A percentile compares a stretch with the other conserved stretches of the same genome.
These are phyloP conservation scores for Pleoardoris graminearum DNA, from an alignment of 2,329 filamentous ascomycete genomes.

Conservation along the genomic window DNA sequence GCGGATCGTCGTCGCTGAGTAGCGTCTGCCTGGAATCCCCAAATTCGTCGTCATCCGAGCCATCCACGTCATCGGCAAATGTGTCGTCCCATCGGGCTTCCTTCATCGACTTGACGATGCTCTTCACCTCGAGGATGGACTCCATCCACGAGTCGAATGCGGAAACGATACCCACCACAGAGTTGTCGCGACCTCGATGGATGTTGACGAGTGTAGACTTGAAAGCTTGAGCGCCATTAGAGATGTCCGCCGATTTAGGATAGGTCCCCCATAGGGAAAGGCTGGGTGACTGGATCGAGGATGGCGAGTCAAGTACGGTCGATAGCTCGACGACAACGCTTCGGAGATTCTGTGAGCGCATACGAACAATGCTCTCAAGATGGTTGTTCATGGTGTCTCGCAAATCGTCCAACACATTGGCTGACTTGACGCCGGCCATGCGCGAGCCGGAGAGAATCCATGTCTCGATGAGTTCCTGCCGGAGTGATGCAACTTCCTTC, in stretches of 20 bases:
- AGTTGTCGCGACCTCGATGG: conserved; percentile 71
- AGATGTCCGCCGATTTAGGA: conserved; percentile 66
- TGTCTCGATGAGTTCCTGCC: conserved; percentile 70
- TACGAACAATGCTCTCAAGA: conserved; percentile 64
- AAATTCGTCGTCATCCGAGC: conserved; percentile 73
- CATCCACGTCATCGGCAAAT: conserved; percentile 71
- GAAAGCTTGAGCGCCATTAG: conserved; percentile 67
- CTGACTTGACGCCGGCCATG: conserved; percentile 67
- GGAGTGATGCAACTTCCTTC: conserved; percentile 68
- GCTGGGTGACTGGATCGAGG: conserved; percentile 46
- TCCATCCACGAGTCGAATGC: conserved; percentile 73
- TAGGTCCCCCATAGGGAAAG: conserved; percentile 69
- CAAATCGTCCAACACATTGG: conserved; percentile 69
- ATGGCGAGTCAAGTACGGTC: conserved; percentile 61
- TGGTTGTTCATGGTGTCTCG: conserved; percentile 70
- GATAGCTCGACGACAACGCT: conserved; percentile 68
- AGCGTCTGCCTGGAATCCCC: conserved; percentile 67
- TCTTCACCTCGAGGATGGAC: conserved; percentile 69
- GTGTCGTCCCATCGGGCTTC: conserved; percentile 77
- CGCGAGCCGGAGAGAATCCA: conserved; percentile 73
- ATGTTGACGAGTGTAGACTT: conserved; percentile 70
- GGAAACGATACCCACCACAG: conserved; percentile 64
- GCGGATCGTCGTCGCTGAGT: conserved; percentile 73
- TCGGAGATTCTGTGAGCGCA: conserved; percentile 66
- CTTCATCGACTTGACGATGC: conserved; percentile 66